Evolutionary conservation across 164 flowering plant genomes (phyloP).

Genomic region (Sedum album): DNA sequence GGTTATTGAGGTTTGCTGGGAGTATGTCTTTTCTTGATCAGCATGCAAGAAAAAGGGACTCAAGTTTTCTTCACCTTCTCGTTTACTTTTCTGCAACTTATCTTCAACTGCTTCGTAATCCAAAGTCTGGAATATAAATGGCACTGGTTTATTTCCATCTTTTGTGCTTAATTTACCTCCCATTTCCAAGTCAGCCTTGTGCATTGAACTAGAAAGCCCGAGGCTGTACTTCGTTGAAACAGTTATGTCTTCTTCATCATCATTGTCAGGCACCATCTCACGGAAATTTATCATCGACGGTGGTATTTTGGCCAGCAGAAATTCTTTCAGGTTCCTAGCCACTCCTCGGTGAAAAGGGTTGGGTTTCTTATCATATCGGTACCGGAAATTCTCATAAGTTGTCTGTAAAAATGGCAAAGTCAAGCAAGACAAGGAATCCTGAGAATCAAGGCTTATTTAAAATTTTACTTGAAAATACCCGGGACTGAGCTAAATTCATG

Average conservation of each 20-base stretch:
- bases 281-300: constrained; percentile 59
- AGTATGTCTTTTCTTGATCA: not conserved
- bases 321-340: constrained; percentile 38
- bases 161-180: not conserved
- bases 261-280: constrained; percentile 37
- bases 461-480: not conserved
- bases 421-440: not conserved
- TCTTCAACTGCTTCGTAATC: not conserved
- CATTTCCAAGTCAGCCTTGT: not conserved
- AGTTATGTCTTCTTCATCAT: constrained; percentile 15
- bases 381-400: constrained; percentile 91
- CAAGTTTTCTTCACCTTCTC: not conserved
- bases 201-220: not conserved
- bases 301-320: constrained; percentile 46
- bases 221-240: not conserved
- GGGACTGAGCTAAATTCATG: not conserved
- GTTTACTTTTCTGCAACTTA: not conserved
- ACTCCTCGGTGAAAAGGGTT: constrained; percentile 62
- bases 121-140: not conserved
- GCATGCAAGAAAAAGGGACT: not conserved
- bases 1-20: constrained; percentile 2
- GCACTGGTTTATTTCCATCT: not conserved
- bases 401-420: too few relatives aligned
- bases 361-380: constrained; percentile 79
- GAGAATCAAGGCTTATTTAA: not conserved